Conservation (phyloP, 2,329 filamentous ascomycete species). For the Diaporthe velutina region DNA sequence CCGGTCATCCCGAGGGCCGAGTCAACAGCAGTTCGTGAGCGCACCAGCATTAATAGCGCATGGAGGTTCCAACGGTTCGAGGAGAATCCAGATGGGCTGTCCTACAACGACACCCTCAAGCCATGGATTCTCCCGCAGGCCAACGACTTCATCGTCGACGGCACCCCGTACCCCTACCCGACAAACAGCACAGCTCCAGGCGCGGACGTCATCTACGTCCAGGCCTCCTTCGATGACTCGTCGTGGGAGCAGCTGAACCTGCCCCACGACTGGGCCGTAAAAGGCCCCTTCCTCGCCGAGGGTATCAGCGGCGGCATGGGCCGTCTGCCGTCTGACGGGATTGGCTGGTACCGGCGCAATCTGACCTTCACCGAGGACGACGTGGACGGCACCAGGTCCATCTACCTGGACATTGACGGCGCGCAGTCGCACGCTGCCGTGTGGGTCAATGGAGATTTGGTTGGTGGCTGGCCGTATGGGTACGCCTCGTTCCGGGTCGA, state of each 20-base stretch:
- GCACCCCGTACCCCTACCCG: neutral
- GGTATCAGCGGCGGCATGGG: conserved; percentile 55
- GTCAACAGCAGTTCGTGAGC: conserved; percentile 22
- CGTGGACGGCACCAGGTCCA: conserved; percentile 47
- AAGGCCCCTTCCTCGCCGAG: conserved; percentile 56
- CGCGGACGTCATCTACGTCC: conserved; percentile 5
- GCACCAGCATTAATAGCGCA: conserved; percentile 24
- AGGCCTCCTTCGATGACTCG: conserved; percentile 49
- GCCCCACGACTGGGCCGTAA: conserved; percentile 64
- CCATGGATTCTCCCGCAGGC: conserved; percentile 31
- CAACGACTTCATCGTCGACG: conserved; percentile 24
- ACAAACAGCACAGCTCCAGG: conserved; percentile 7
- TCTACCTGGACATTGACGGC: conserved; percentile 63
- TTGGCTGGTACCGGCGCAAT: conserved; percentile 65
- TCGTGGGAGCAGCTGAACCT: conserved; percentile 56
- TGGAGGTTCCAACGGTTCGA: conserved; percentile 26
- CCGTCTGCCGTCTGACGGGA: conserved; percentile 61
- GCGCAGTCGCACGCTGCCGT: conserved; percentile 65
- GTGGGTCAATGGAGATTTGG: conserved; percentile 62
- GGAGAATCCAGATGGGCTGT: conserved; percentile 15
- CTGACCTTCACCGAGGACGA: conserved; percentile 50
- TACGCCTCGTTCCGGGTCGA: conserved; percentile 66
- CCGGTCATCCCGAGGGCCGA: neutral
- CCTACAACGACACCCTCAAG: conserved; percentile 17
- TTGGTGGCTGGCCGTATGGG: conserved; percentile 65